Evolutionary conservation across 208 protist species (phyloP), one percentile per base, ranked within the genome.

Genomic region (Wallacemonas collosoma): DNA sequence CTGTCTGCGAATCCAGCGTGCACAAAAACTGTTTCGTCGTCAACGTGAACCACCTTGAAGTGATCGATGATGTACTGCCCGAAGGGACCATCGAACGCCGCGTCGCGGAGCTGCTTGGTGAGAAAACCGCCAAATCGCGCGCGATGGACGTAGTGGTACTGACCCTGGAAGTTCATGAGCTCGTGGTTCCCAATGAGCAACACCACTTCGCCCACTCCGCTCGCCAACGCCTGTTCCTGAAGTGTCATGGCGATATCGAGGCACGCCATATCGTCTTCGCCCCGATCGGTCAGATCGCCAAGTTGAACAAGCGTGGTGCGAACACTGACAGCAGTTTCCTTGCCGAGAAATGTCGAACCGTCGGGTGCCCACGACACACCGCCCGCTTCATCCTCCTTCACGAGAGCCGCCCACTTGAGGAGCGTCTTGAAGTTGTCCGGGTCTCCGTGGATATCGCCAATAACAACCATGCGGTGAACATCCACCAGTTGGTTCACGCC

Each of bases 171-270:
- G 61, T 95, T 95, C 66, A 97, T 76, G 50, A 95, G 63, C 67
- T 97, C 90, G 71, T 97, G 93, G 76, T 97, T 97, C 40, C 93
- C 93, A 39, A 97, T 62, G 43, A 97, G 63, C 7, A 90, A 54
- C 26, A 93, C 76, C 7, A 97, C 76, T 61, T 87, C 82, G 66
- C 91, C 90, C 14, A 66, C 12, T 64, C 61, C 36, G 43, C 63
- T 75, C 17, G 54, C 45, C 56, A 83, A 48, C 43, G 81, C 71
- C 71, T 85, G 72, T 40, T 80, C 80, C 48, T 88, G 75, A 76
- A 93, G 79, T 45, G 72, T 68, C 47, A 86, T 79, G 35, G 77
- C 81, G 54, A 93, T 80, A 54, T 85, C 80, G 43, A 92, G 63
- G 1, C 86, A 75, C 56, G 72, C 60, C 17, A 81, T 61, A 58